These are phyloP conservation scores for Haberlea rhodopensis DNA, from an alignment of 257 asterid species.

Conservation along the genomic window DNA sequence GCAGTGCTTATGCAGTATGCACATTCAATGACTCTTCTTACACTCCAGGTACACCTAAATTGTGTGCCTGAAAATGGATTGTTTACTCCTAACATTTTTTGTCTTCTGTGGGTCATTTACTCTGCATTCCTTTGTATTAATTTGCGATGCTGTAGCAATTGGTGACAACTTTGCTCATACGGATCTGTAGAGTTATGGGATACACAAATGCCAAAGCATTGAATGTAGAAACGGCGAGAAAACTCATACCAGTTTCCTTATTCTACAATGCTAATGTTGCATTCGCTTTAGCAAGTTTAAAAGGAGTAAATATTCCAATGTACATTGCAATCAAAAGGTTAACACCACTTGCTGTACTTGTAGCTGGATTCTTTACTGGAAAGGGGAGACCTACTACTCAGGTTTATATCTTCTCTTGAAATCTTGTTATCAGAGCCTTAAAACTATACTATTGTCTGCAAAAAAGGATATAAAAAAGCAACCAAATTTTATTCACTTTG, in stretches of 20 bases:
- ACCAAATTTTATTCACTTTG: background rate
- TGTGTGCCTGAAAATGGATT: background rate
- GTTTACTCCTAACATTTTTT: background rate
- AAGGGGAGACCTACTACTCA: constrained; percentile 85
- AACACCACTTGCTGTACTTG: constrained; percentile 93
- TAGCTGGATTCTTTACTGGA: constrained; percentile 84
- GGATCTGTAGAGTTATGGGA: constrained; percentile 73
- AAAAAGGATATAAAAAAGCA: background rate
- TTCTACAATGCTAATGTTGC: constrained; percentile 98
- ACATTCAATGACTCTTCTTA: constrained; percentile 82
- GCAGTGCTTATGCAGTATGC: constrained; percentile 91
- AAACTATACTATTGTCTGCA: background rate
- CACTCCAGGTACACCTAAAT: constrained; percentile 63
- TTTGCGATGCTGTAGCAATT: constrained; percentile 66
- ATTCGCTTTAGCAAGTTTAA: constrained; percentile 93
- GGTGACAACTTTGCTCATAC: constrained; percentile 82
- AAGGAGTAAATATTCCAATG: constrained; percentile 99
- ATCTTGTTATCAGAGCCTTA: background rate
- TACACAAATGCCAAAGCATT: constrained; percentile 67
- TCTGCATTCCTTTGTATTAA: constrained; percentile 30
- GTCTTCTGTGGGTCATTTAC: constrained; percentile 32
- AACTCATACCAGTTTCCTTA: constrained; percentile 77
- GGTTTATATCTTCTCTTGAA: constrained; percentile 39
- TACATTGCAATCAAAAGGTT: constrained; percentile 98
- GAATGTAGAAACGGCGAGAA: constrained; percentile 68